Evolutionary conservation across 352 stramenopile species (phyloP).

Genomic region (Bremia lactucae): DNA sequence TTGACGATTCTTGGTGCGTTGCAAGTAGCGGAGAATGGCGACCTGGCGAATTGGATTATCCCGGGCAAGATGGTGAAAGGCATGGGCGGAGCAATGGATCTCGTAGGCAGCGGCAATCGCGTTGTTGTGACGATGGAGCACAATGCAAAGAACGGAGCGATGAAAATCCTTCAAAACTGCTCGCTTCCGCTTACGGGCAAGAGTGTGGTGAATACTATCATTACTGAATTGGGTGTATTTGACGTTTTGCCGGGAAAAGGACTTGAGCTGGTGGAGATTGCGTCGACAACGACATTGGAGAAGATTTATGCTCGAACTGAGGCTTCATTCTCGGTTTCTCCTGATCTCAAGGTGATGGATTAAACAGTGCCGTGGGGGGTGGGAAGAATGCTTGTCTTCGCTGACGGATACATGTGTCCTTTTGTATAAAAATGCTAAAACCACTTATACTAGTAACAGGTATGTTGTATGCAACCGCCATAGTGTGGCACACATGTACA

Average conservation of each 20-base stretch:
- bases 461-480: too few relatives aligned
- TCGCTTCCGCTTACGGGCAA: constrained; percentile 91
- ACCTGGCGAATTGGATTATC: constrained; percentile 94
- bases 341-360: constrained; percentile 55
- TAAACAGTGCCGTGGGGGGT: constrained; percentile 1
- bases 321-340: constrained; percentile 58
- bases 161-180: constrained; percentile 92
- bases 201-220: constrained; percentile 89
- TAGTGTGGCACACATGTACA: too few relatives aligned
- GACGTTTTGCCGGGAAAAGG: constrained; percentile 47
- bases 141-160: constrained; percentile 87
- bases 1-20: constrained; percentile 94
- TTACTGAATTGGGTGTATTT: constrained; percentile 88
- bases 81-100: constrained; percentile 97
- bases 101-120: constrained; percentile 87
- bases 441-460: too few relatives aligned
- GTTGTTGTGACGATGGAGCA: constrained; percentile 98
- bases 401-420: too few relatives aligned
- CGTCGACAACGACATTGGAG: constrained; percentile 70
- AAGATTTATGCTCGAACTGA: constrained; percentile 73
- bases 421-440: too few relatives aligned
- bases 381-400: too few relatives aligned
- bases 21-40: constrained; percentile 88
- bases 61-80: constrained; percentile 95
- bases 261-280: constrained; percentile 86